Base-by-base conservation (phyloP, 306 rosid species). In the Medicago truncatula region DNA sequence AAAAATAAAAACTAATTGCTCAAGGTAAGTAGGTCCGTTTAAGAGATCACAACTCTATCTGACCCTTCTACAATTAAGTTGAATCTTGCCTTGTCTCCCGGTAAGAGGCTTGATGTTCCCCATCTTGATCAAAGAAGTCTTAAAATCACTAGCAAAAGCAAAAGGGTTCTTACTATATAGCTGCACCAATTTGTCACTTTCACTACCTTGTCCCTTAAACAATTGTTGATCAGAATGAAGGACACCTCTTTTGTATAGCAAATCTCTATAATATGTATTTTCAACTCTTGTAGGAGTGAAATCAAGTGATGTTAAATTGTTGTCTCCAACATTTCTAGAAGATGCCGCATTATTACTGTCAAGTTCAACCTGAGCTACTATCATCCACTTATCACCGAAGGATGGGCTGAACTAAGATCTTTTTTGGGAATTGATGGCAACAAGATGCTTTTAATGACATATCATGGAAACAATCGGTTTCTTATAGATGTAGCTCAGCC, bases 221-320 rank as follows among this genome's bases (percentile, higher is more conserved):
- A 87, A 75, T 36, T 85, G 70, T 65, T 82, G 85, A 79, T 87
- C 89, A n/a, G 85, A 82, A 61, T 83, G 87, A 1, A 85, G 77
- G 2, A 87, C 69, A 31, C 91, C 91, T 76, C 76, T 87, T 16
- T 67, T 73, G 0, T 20, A 6, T 5, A 82, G 1, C 82, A 87
- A 81, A 15, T 58, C 77, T 0, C 28, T 18, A 46, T 60, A 83
- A 38, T 87, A 87, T 0, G 15, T 7, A 10, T 67, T 71, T 75
- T 87, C 91, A 57, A 76, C 74, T 18, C 9, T 71, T 0, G 53
- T 40, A 6, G 87, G 62, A 4, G 78, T 80, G 21, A 18, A 11
- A 65, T 87, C 89, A 0, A 87, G 47, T 15, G 78, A 67, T n/a
- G 34, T 11, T 3, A 80, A 28, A 49, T 82, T 83, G 77, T 18